Evolutionary conservation across 1,284 basidiomycete genomes (phyloP).

Genomic region (Boletus coffeatus): DNA sequence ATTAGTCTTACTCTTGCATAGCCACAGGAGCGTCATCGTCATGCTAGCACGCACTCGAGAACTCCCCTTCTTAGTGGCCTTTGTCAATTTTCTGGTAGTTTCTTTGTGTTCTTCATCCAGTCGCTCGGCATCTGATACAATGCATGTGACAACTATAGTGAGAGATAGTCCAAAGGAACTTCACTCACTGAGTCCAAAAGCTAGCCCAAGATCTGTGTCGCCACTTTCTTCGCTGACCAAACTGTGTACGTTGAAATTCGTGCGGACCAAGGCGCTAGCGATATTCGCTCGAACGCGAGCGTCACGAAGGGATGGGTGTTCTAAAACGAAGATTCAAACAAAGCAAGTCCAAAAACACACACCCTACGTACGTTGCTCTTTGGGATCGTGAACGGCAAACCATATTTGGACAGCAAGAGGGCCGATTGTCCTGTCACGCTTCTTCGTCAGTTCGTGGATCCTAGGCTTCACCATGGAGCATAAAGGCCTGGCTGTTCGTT

Average conservation of each 20-base stretch:
- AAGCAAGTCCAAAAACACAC: neutral
- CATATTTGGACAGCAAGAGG: neutral
- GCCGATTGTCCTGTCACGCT: neutral
- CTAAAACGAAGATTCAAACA: conserved; percentile 1
- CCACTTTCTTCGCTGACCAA: neutral
- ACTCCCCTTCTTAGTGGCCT: conserved; percentile 1
- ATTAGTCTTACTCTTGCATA: conserved; percentile 11
- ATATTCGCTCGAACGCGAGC: conserved; percentile 15
- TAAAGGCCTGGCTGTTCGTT: neutral
- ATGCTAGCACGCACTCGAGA: conserved; percentile 14
- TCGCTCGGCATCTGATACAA: conserved; percentile 3
- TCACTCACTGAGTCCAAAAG: conserved; percentile 23
- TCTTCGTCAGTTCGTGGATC: neutral
- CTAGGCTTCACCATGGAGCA: neutral
- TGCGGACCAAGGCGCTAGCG: conserved; percentile 9
- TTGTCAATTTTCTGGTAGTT: conserved; percentile 9
- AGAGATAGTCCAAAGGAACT: neutral
- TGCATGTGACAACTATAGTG: neutral
- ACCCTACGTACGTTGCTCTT: conserved; percentile 7
- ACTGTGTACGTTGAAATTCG: neutral
- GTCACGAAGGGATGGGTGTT: neutral
- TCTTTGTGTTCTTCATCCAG: conserved; percentile 1
- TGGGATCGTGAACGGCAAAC: neutral
- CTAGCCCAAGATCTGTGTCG: neutral
- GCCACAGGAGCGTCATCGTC: conserved; percentile 10